Conservation (phyloP, 2,329 filamentous ascomycete species). For the Fusarium sacchari region DNA sequence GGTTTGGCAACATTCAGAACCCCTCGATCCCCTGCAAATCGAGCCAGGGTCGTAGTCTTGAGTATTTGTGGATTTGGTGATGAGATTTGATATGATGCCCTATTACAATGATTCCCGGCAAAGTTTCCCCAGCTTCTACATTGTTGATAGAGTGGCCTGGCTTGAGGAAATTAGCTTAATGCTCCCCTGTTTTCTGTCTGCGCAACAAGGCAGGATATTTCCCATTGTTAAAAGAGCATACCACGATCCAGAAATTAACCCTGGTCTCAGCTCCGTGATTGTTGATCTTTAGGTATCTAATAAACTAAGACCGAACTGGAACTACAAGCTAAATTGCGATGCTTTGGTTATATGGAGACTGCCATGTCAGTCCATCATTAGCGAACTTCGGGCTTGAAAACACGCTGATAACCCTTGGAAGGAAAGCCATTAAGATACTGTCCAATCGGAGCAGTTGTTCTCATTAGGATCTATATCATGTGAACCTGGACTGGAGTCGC, state of each 20-base stretch:
- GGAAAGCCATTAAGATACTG: neutral
- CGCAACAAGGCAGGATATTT: neutral
- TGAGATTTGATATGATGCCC: neutral
- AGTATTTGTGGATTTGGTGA: neutral
- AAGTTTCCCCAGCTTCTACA: accelerated
- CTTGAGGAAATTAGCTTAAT: accelerated
- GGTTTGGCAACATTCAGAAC: neutral
- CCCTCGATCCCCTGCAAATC: neutral
- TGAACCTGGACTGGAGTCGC: no score
- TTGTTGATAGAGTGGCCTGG: accelerated
- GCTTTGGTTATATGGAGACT: neutral
- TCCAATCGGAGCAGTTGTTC: neutral
- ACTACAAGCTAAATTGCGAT: neutral
- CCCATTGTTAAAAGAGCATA: neutral
- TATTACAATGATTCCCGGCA: neutral
- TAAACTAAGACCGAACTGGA: neutral
- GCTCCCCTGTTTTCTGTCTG: accelerated
- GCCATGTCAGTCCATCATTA: neutral
- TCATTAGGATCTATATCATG: no score
- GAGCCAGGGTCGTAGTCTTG: neutral
- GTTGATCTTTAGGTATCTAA: neutral
- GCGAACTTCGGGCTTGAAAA: accelerated
- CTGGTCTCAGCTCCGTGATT: neutral
- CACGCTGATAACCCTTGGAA: neutral
- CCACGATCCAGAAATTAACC: neutral